Conservation (phyloP, 768 basidiomycete species). For the Amanita molliuscula region DNA sequence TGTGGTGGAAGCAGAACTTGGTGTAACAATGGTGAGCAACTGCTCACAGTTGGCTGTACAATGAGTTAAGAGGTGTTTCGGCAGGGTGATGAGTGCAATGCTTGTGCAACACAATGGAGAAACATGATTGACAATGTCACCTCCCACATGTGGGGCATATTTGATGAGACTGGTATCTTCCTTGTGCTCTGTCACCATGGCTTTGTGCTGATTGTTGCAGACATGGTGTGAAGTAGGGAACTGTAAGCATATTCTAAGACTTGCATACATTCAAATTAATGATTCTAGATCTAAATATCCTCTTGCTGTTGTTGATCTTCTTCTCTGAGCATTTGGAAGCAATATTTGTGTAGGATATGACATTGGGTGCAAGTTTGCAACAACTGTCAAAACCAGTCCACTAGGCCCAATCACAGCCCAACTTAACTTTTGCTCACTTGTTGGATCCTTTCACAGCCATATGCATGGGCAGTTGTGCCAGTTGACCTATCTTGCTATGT, state of each 20-base stretch:
- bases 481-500: constrained; percentile 10
- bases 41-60: neutral
- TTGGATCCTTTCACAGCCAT: constrained; percentile 14
- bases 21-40: neutral
- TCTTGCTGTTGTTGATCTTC: constrained; percentile 4
- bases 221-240: neutral
- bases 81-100: constrained; percentile 8
- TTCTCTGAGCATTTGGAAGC: neutral
- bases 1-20: neutral
- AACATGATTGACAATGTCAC: constrained; percentile 14
- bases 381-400: constrained; percentile 13
- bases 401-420: constrained; percentile 8
- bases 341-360: constrained; percentile 12
- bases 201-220: constrained; percentile 16
- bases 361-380: constrained; percentile 17
- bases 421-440: constrained; percentile 4
- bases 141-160: constrained; percentile 18
- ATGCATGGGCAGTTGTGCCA: constrained; percentile 14
- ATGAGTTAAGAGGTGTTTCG: neutral
- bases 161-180: constrained; percentile 22
- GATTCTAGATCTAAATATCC: constrained; percentile 15
- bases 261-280: constrained; percentile 9
- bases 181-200: constrained; percentile 18
- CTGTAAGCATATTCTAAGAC: neutral
- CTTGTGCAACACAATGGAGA: constrained; percentile 14